These are phyloP conservation scores for Linum usitatissimum DNA, from an alignment of 345 rosid species.

Conservation along the genomic window DNA sequence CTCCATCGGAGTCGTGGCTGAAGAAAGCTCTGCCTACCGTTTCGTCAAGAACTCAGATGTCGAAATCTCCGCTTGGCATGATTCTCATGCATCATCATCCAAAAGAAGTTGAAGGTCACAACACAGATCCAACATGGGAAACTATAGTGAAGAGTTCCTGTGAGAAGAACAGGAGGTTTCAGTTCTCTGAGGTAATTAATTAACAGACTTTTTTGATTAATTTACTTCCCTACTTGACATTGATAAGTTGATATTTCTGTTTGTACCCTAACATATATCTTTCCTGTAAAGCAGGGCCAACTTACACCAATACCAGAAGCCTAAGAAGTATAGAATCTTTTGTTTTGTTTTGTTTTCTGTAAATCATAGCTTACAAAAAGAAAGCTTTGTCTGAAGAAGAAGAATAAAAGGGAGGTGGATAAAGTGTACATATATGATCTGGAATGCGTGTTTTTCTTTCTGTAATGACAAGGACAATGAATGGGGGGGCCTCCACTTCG, in stretches of 20 bases:
- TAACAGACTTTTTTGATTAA: not conserved
- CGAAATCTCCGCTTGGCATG: slow-evolving; percentile 25
- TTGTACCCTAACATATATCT: not conserved
- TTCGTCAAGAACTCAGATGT: slow-evolving; percentile 34
- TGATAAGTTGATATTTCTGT: slow-evolving; percentile 5
- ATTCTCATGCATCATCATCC: slow-evolving; percentile 9
- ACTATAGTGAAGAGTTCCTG: slow-evolving; percentile 55
- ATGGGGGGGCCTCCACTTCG: not conserved
- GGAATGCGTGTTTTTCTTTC: not conserved
- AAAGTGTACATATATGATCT: not conserved
- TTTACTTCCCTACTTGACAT: not conserved
- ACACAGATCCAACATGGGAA: slow-evolving; percentile 60
- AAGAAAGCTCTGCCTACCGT: slow-evolving; percentile 52
- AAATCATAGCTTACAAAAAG: not conserved
- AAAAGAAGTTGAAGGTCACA: slow-evolving; percentile 25
- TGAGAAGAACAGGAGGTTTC: slow-evolving; percentile 37
- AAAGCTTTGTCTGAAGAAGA: not conserved
- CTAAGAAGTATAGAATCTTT: not conserved
- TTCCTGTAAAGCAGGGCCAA: slow-evolving; percentile 22
- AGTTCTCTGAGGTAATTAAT: slow-evolving; percentile 49
- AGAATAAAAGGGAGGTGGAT: not conserved
- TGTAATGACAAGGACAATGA: not conserved
- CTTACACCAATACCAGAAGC: slow-evolving; percentile 36
- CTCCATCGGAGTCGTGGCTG: slow-evolving; percentile 93
- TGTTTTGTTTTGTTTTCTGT: not conserved